phyloP scores from a whole-genome alignment of 495 filamentous ascomycete species.

The Neurospora sp. region DNA sequence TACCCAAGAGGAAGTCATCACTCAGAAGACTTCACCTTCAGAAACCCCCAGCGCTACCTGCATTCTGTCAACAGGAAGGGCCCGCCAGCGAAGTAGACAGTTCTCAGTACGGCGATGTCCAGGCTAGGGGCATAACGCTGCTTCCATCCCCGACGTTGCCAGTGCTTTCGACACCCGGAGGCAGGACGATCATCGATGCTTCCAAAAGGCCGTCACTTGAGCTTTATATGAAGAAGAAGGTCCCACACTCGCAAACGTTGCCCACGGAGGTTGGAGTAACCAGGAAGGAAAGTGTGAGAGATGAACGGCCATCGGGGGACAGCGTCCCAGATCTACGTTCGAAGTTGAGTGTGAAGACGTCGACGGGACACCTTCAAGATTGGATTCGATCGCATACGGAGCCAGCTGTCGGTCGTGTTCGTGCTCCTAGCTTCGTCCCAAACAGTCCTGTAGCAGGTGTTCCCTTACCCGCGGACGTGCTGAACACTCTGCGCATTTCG shows the following conservation, averaged over 20 bases:
- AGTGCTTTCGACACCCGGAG: constrained; percentile 6
- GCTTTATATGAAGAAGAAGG: not conserved
- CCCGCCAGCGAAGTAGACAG: not conserved
- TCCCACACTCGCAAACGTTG: not conserved
- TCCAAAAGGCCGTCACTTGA: constrained; percentile 11
- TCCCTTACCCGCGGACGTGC: constrained; percentile 30
- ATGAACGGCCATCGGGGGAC: not conserved
- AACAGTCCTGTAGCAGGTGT: constrained; percentile 11
- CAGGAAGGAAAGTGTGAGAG: not conserved
- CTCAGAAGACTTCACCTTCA: not conserved
- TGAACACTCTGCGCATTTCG: constrained; percentile 31
- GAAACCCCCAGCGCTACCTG: not conserved
- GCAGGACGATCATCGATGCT: constrained; percentile 14
- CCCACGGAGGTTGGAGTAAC: not conserved
- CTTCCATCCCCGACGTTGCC: not conserved
- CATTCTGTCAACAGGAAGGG: not conserved
- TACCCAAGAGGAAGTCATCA: constrained; percentile 12
- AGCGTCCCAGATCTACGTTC: not conserved
- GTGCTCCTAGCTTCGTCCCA: not conserved
- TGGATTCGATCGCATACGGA: not conserved
- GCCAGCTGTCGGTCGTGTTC: not conserved
- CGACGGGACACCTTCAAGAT: not conserved
- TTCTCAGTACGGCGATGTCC: not conserved
- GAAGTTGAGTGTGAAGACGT: not conserved
- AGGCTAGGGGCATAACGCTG: not conserved